phyloP scores from a whole-genome alignment of 2,329 filamentous ascomycete genomes.

The Aspergillus pseudoterreus region DNA sequence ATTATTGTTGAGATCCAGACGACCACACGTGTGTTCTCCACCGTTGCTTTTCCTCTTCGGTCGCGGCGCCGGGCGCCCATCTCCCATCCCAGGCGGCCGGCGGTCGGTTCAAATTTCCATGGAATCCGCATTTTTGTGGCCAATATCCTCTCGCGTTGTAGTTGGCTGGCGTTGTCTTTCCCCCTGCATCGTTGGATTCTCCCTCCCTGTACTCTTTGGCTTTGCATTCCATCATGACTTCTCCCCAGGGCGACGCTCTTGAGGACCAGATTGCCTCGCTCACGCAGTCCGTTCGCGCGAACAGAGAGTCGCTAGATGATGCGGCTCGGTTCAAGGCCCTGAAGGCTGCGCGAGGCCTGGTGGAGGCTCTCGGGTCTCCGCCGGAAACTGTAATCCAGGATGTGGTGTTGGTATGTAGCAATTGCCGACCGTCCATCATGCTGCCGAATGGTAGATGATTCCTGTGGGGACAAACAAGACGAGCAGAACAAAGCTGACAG shows the following conservation, averaged over 20 bases:
- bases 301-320: slow-evolving; percentile 5
- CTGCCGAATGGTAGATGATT: not conserved
- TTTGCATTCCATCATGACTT: not conserved
- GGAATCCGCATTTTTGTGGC: too few relatives aligned
- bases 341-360: slow-evolving; percentile 6
- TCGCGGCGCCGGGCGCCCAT: too few relatives aligned
- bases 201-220: not conserved
- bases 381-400: slow-evolving; percentile 13
- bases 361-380: slow-evolving; percentile 9
- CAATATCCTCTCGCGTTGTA: too few relatives aligned
- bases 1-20: too few relatives aligned
- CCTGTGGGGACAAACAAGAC: not conserved
- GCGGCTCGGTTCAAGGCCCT: slow-evolving; percentile 7
- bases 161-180: too few relatives aligned
- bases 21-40: too few relatives aligned
- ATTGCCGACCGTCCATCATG: not conserved
- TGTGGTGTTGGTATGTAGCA: slow-evolving; percentile 11
- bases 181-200: not conserved
- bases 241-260: not conserved
- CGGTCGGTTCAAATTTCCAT: too few relatives aligned
- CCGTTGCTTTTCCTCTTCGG: too few relatives aligned
- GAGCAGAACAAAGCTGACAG: not conserved
- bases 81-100: too few relatives aligned
- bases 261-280: slow-evolving; percentile 7
- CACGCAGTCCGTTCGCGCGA: slow-evolving; percentile 4